These are phyloP conservation scores for Rhodosporidiobolus odoratus DNA, from an alignment of 768 basidiomycete species.

Conservation along the genomic window DNA sequence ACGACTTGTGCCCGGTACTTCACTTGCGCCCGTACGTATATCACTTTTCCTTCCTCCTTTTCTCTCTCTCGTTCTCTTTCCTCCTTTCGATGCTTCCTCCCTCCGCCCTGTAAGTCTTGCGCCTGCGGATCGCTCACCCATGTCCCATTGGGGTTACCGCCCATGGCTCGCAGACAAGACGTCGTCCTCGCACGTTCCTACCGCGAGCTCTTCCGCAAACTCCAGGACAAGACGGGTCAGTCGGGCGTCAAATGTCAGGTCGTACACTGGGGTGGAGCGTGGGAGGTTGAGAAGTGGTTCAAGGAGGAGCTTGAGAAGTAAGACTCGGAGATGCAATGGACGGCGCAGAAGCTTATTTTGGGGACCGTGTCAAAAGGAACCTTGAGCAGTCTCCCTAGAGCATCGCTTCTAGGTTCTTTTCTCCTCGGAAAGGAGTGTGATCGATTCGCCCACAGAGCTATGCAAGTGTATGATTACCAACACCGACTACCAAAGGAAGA, in stretches of 20 bases:
- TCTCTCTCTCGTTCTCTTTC: background rate
- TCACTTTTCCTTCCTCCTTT: background rate
- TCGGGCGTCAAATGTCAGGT: constrained; percentile 66
- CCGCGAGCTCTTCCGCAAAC: constrained; percentile 72
- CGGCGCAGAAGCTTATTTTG: too few relatives aligned
- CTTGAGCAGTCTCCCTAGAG: too few relatives aligned
- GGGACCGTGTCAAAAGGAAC: too few relatives aligned
- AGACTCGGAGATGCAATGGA: too few relatives aligned
- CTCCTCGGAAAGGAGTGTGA: too few relatives aligned
- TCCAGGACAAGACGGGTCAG: constrained; percentile 62
- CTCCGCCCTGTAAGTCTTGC: background rate
- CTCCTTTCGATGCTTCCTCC: background rate
- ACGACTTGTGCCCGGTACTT: constrained; percentile 91
- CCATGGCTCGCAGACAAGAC: constrained; percentile 60
- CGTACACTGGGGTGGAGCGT: constrained; percentile 85
- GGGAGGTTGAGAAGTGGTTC: constrained; percentile 90
- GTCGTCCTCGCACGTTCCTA: constrained; percentile 69
- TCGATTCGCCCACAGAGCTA: too few relatives aligned
- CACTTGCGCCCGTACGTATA: constrained; percentile 53
- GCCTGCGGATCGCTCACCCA: background rate
- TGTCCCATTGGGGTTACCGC: background rate
- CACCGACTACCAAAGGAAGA: too few relatives aligned
- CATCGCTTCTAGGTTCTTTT: too few relatives aligned
- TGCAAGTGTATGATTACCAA: too few relatives aligned
- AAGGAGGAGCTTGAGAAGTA: constrained; percentile 11